Percentiles rank a stretch among this genome's conserved stretches.
Conservation (phyloP, 2,329 filamentous ascomycete species). For the Pseudopithomyces chartarum region DNA sequence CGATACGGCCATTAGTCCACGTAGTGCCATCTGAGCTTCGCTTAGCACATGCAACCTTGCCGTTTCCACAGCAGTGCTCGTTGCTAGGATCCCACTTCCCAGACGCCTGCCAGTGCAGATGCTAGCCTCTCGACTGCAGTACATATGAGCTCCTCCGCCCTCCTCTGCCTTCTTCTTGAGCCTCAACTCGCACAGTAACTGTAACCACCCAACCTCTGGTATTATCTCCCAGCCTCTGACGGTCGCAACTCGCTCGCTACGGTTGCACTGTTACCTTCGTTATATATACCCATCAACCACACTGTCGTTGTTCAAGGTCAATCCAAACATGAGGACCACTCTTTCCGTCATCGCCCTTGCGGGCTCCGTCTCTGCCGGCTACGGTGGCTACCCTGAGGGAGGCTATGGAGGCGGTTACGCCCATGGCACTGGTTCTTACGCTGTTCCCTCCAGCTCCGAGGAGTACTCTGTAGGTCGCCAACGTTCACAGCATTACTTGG, state of each 20-base stretch:
- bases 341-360: constrained; percentile 38
- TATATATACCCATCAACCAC: constrained; percentile 21
- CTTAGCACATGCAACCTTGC: constrained; percentile 39
- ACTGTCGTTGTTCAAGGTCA: constrained; percentile 15
- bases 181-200: constrained; percentile 20
- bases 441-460: background rate
- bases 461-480: background rate
- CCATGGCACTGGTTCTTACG: constrained; percentile 1
- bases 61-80: constrained; percentile 22
- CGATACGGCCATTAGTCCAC: constrained; percentile 14
- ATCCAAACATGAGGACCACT: constrained; percentile 36
- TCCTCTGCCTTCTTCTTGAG: constrained; percentile 17
- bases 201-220: constrained; percentile 19
- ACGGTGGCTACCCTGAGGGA: constrained; percentile 9
- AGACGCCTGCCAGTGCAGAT: constrained; percentile 28
- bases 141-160: constrained; percentile 33
- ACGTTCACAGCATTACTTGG: too few relatives aligned
- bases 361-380: constrained; percentile 32
- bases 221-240: constrained; percentile 19
- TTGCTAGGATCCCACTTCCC: constrained; percentile 16
- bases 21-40: constrained; percentile 22
- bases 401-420: background rate
- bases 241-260: constrained; percentile 46
- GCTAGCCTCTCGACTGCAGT: constrained; percentile 19
- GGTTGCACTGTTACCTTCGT: constrained; percentile 39